These are phyloP conservation scores for Trichophyton benhamiae DNA, from an alignment of 2,329 filamentous ascomycete species.

Conservation along the genomic window DNA sequence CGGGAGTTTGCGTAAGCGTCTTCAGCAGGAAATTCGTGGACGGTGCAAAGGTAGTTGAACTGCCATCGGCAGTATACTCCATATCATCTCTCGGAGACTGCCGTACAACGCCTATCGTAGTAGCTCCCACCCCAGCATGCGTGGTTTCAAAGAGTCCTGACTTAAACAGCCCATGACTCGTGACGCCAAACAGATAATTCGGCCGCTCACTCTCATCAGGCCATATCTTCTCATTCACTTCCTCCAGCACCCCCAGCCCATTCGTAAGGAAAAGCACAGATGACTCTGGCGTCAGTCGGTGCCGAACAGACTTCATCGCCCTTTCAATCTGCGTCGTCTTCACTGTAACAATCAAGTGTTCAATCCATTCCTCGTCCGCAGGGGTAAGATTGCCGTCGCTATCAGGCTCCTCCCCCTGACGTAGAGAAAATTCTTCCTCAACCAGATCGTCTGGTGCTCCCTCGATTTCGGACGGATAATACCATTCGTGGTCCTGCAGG, in stretches of 20 bases:
- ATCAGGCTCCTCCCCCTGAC: constrained; percentile 5
- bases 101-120: constrained; percentile 41
- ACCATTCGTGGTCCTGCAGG: constrained; percentile 23
- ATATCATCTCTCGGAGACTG: constrained; percentile 12
- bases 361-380: constrained; percentile 42
- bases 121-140: constrained; percentile 48
- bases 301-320: constrained; percentile 53
- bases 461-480: constrained; percentile 19
- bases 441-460: background rate
- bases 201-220: constrained; percentile 53
- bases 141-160: constrained; percentile 40
- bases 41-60: constrained; percentile 13
- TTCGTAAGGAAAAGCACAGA: constrained; percentile 68
- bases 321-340: constrained; percentile 59
- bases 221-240: constrained; percentile 60
- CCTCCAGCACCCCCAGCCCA: constrained; percentile 72
- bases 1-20: constrained; percentile 49
- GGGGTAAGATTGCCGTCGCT: background rate
- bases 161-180: constrained; percentile 46
- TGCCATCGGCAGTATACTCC: background rate
- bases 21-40: constrained; percentile 50
- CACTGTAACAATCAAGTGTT: constrained; percentile 64
- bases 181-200: constrained; percentile 60
- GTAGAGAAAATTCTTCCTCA: background rate
- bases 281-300: constrained; percentile 54